Evolutionary conservation across 352 stramenopile species (phyloP).

Genomic region (Halophytophthora batemanensis): DNA sequence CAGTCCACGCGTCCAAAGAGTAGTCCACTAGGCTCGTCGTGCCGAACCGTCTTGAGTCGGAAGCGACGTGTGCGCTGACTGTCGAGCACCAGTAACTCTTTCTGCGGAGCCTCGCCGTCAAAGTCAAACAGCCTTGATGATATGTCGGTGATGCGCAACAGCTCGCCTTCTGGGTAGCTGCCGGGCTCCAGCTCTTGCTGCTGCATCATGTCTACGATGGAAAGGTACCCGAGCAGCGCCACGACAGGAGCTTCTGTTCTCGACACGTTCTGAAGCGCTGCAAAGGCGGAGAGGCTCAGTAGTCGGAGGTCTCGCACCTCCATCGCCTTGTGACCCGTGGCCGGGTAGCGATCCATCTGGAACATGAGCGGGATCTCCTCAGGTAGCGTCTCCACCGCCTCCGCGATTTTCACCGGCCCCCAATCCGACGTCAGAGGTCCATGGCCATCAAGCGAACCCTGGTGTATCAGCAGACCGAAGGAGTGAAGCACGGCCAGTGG

Average conservation of each 20-base stretch:
- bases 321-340: conserved; percentile 12
- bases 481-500: conserved; percentile 15
- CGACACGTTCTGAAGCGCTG: conserved; percentile 1
- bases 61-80: conserved; percentile 12
- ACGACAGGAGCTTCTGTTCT: not conserved
- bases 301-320: conserved; percentile 13
- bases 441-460: not conserved
- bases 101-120: conserved; percentile 11
- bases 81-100: conserved; percentile 12
- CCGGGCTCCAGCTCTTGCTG: conserved; percentile 8
- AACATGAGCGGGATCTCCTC: conserved; percentile 17
- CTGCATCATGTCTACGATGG: conserved; percentile 11
- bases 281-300: conserved; percentile 17
- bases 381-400: not conserved
- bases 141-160: conserved; percentile 15
- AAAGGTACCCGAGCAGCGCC: conserved; percentile 19
- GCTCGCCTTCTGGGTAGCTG: conserved; percentile 11
- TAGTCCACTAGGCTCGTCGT: conserved; percentile 13
- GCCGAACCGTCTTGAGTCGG: conserved; percentile 20
- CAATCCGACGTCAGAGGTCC: not conserved
- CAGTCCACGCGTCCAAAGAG: conserved; percentile 25
- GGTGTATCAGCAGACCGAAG: conserved; percentile 15
- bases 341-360: conserved; percentile 12
- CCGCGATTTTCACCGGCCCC: not conserved
- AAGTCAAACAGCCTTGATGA: conserved; percentile 9